Conservation (phyloP, 2,329 filamentous ascomycete species). For the Polychaeton citri region DNA sequence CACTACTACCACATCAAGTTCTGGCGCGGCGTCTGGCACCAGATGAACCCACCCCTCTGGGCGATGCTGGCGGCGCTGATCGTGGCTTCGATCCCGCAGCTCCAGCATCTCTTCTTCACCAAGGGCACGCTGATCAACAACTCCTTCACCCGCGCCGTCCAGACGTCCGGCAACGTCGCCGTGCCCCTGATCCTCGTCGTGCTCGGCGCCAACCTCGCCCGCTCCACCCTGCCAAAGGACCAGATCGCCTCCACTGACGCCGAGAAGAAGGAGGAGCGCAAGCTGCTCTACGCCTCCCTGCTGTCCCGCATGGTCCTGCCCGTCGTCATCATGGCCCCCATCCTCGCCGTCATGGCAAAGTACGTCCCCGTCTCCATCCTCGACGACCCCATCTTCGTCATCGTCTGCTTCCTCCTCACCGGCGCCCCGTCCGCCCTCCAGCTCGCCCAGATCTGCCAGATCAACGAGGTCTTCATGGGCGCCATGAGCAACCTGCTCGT, state of each 20-base stretch:
- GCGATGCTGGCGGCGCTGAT: conserved; percentile 88
- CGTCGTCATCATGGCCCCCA: conserved; percentile 79
- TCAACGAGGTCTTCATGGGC: conserved; percentile 90
- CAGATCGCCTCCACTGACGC: conserved; percentile 53
- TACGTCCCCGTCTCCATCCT: conserved; percentile 86
- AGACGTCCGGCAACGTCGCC: conserved; percentile 76
- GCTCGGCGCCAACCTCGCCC: conserved; percentile 82
- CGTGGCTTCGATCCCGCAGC: conserved; percentile 70
- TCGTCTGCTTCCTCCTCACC: conserved; percentile 92
- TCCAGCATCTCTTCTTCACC: conserved; percentile 78
- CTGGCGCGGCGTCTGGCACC: conserved; percentile 62
- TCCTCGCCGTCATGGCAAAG: conserved; percentile 77
- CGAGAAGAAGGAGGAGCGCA: conserved; percentile 54
- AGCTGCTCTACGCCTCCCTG: conserved; percentile 73
- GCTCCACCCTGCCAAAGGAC: conserved; percentile 68
- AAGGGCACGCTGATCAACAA: conserved; percentile 84
- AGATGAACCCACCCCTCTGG: conserved; percentile 98
- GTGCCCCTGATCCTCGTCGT: conserved; percentile 93
- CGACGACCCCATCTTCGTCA: conserved; percentile 94
- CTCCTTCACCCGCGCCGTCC: conserved; percentile 77
- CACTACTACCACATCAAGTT: conserved; percentile 36
- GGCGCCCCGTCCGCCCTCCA: conserved; percentile 89
- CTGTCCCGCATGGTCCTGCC: conserved; percentile 86
- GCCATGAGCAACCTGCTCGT: conserved; percentile 89
- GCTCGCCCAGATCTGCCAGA: conserved; percentile 94